Evolutionary conservation across 129 eudicot species (phyloP).

Genomic region (Apium graveolens): DNA sequence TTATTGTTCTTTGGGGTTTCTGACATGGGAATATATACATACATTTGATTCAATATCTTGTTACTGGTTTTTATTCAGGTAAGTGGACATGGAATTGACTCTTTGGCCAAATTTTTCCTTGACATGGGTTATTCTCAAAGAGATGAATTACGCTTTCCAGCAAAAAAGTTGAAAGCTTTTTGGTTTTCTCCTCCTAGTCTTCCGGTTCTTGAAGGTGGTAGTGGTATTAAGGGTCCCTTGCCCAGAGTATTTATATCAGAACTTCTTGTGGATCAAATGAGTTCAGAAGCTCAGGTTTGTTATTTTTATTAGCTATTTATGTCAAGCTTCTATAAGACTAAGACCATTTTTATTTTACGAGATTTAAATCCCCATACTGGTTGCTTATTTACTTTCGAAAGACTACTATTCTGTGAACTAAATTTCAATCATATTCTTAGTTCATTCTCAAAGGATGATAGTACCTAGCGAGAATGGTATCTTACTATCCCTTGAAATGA

Average conservation of each 20-base stretch:
- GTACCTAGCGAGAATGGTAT: neutral
- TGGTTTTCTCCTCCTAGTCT: conserved; percentile 85
- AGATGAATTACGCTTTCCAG: conserved; percentile 80
- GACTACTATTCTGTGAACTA: neutral
- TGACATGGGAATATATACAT: neutral
- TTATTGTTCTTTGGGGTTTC: neutral
- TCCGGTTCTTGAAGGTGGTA: conserved; percentile 23
- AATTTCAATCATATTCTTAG: neutral
- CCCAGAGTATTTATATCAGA: conserved; percentile 91
- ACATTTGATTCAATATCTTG: conserved; percentile 1
- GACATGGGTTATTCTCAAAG: conserved; percentile 71
- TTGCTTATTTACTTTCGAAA: neutral
- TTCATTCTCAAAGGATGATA: neutral
- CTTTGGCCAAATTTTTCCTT: conserved; percentile 56
- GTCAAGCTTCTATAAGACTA: neutral
- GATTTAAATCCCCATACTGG: neutral
- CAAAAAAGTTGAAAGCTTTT: conserved; percentile 77
- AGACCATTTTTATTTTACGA: neutral
- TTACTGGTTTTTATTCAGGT: conserved; percentile 34
- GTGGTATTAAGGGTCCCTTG: conserved; percentile 69
- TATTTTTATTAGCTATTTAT: neutral
- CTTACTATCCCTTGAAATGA: no score
- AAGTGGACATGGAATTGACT: conserved; percentile 78
- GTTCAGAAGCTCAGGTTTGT: conserved; percentile 69
- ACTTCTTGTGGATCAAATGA: conserved; percentile 87